Evolutionary conservation across 2,329 filamentous ascomycete genomes (phyloP), one percentile per base, ranked within the genome.

Genomic region (Capronia americana): DNA sequence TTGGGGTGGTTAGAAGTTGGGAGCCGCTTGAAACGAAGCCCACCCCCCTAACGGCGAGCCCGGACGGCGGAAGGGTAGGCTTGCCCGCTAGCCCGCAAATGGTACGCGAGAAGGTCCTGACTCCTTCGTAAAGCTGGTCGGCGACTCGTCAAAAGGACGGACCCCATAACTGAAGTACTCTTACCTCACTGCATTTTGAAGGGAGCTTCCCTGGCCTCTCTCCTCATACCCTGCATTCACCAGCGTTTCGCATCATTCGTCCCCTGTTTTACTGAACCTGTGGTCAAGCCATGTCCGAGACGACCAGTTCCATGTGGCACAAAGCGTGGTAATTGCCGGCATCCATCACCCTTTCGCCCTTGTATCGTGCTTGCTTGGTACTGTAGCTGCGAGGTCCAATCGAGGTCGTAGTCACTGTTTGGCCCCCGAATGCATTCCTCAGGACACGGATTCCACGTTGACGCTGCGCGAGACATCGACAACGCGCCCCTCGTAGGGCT

Each of bases 101-200:
- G 14, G 20, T 10, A n/a, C 48, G 11, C 20, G 48, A 23, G 7
- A 53, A 53, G 2, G 23, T 5, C 26, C 48, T 53, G 8, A 56
- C 24, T 38, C 5, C 30, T 44, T 59, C 57, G 57, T 59, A 59
- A 59, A 59, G 17, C 17, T 28, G 28, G 46, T 59, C 38, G 41
- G 17, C 57, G 57, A 59, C 57, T 50, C 28, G 57, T 50, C 57
- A 59, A 59, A 59, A 59, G 57, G 57, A 59, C 57, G 28, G 48
- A 26, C 48, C 48, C 38, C 38, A 44, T 44, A 7, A 17, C 20
- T 41, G 4, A 41, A 41, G 38, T 14, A 41, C 14, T 14, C 38
- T 8, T 41, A 14, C 38, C 17, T 41, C 38, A 41, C 38, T 41
- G 38, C 38, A 41, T 41, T 44, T 44, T 17, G 38, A 8, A 44